Evolutionary conservation across 768 basidiomycete genomes (phyloP).

Genomic region (Amanita exitialis): DNA sequence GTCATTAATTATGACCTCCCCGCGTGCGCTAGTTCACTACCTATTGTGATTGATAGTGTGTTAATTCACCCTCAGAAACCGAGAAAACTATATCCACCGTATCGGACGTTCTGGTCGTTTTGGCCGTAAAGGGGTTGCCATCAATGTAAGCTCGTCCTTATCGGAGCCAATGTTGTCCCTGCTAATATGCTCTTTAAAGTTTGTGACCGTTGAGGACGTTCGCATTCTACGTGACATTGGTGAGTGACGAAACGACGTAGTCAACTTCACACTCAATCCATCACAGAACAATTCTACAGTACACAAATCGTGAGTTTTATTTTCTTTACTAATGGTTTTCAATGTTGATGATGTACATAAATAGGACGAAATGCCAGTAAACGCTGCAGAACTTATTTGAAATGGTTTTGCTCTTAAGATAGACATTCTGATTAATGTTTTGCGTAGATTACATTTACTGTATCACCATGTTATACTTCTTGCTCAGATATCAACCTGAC

Average conservation of each 20-base stretch:
- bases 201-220: conserved; percentile 92
- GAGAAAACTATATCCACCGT: conserved; percentile 99
- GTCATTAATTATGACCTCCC: conserved; percentile 97
- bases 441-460: conserved; percentile 12
- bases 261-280: conserved; percentile 6
- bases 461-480: conserved; percentile 1
- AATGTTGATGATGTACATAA: background rate
- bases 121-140: conserved; percentile 98
- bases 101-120: conserved; percentile 99
- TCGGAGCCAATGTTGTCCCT: conserved; percentile 3
- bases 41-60: background rate
- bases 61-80: conserved; percentile 44
- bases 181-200: conserved; percentile 33
- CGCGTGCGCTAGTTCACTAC: conserved; percentile 40
- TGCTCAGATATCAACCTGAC: background rate
- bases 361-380: conserved; percentile 98
- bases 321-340: background rate
- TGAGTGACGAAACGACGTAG: conserved; percentile 24
- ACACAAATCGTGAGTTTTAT: conserved; percentile 68
- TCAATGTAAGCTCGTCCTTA: conserved; percentile 61
- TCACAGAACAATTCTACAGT: conserved; percentile 88
- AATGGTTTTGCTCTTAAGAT: background rate
- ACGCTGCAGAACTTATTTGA: conserved; percentile 93
- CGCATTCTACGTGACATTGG: conserved; percentile 96
- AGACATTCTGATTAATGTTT: conserved; percentile 1